Evolutionary conservation across 805 yeast genomes (phyloP).

Genomic region (Spathaspora arborariae): DNA sequence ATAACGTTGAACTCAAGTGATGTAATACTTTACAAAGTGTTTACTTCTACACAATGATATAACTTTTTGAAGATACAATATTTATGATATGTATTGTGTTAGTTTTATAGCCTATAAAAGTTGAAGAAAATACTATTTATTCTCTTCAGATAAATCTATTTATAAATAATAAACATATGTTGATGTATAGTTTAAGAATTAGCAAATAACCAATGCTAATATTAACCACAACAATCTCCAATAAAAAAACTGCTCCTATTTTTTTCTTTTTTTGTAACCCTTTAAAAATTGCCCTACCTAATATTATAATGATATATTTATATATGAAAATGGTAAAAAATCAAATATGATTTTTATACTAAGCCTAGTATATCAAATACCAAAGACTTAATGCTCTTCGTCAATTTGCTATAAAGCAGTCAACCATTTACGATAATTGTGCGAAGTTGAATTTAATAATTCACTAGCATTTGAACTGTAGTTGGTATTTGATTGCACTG

Average conservation of each 20-base stretch:
- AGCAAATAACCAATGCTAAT: background rate
- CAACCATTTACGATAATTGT: conserved; percentile 39
- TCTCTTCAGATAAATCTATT: background rate
- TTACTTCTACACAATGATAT: background rate
- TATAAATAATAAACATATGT: background rate
- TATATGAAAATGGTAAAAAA: background rate
- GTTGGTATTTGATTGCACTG: conserved; percentile 19
- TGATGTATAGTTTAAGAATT: background rate
- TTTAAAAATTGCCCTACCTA: background rate
- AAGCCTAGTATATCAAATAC: background rate
- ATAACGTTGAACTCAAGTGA: too few species aligned
- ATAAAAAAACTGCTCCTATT: background rate
- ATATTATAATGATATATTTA: background rate
- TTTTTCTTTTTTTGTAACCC: background rate
- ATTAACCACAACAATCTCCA: background rate
- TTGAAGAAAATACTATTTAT: background rate
- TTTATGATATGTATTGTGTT: background rate
- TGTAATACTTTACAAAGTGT: too few species aligned
- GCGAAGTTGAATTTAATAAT: conserved; percentile 27
- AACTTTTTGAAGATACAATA: background rate
- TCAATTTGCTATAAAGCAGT: conserved; percentile 18
- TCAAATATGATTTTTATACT: background rate
- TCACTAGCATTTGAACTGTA: conserved; percentile 11
- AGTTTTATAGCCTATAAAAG: background rate
- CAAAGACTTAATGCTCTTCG: background rate